Evolutionary conservation across 306 rosid genomes (phyloP).

Genomic region (Pachyrhizus erosus): DNA sequence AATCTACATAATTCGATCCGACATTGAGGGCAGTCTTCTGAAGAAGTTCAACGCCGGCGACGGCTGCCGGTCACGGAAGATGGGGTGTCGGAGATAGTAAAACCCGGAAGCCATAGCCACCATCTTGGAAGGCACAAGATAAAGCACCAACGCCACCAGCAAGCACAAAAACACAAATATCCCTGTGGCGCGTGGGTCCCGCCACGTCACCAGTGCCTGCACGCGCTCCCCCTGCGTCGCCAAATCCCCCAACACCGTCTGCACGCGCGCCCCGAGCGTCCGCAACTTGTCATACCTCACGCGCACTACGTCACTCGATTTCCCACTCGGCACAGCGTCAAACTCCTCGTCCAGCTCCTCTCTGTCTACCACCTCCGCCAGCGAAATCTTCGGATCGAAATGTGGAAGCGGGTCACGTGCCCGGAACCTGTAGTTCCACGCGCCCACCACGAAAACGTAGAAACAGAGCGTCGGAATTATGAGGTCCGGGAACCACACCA

Average conservation of each 20-base stretch:
- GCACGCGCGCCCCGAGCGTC: constrained; percentile 75
- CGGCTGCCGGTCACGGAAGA: constrained; percentile 74
- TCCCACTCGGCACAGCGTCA: constrained; percentile 61
- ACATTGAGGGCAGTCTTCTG: constrained; percentile 76
- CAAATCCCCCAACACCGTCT: constrained; percentile 70
- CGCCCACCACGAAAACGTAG: constrained; percentile 68
- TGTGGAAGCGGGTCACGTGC: constrained; percentile 59
- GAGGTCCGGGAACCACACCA: constrained; percentile 91
- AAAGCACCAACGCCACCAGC: constrained; percentile 63
- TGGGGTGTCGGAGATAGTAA: constrained; percentile 80
- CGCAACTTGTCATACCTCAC: constrained; percentile 78
- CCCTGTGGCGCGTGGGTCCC: constrained; percentile 85
- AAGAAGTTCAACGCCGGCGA: constrained; percentile 77
- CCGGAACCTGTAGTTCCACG: constrained; percentile 79
- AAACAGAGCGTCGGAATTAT: constrained; percentile 68
- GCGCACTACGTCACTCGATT: constrained; percentile 49
- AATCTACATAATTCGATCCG: constrained; percentile 74
- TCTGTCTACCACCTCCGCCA: constrained; percentile 58
- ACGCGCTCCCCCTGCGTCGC: constrained; percentile 84
- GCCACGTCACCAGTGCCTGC: constrained; percentile 94
- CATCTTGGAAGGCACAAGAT: constrained; percentile 80
- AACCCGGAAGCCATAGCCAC: constrained; percentile 80
- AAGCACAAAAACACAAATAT: constrained; percentile 75
- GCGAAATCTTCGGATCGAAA: constrained; percentile 69
- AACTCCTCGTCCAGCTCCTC: constrained; percentile 92